Base-by-base conservation (phyloP, 345 rosid genomes). In the Nasturtium officinale region DNA sequence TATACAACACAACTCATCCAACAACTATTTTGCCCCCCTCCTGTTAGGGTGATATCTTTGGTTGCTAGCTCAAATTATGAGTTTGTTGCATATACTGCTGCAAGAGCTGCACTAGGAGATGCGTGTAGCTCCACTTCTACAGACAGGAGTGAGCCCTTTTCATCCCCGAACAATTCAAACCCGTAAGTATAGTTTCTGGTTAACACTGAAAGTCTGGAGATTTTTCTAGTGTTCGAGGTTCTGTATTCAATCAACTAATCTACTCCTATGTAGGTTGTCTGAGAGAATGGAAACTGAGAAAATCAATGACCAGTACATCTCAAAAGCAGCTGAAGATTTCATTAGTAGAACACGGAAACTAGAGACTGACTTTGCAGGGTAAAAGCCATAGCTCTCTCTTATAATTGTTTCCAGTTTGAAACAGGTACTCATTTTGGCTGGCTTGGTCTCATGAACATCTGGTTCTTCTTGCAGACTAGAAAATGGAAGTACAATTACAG, bases 1-100 rank as follows among this genome's bases (percentile, higher is more conserved):
- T 69, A 85, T 81, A 83, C 98, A 15, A 80, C 89, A 26, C 96
- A 90, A 62, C 90, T 95, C 73, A 84, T 87, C 87, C 99, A 95
- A 83, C 87, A 86, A 57, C 65, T 90, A 21, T 77, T 85, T 76
- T 38, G 30, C 28, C 83, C 94, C 21, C 85, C 92, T 69, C 74
- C 82, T 23, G 83, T 80, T 18, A 72, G 76, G 50, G 77, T 88
- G 75, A 26, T 67, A 16, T 73, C 80, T 74, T 79, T 79, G 61
- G 80, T 82, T 75, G 86, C 89, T 71, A 69, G 71, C 30, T 65
- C 86, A 62, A 78, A 84, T 60, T 81, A 73, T 42, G 96, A 91
- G 75, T 82, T 59, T 64, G 80, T 85, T 70, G 81, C 72, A 4
- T 86, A 85, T 73, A 77, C 78, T 67, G 67, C 82, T 46, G 79